Percentiles rank a stretch among this genome's conserved stretches.
Conservation (phyloP, 768 basidiomycete genomes). For the Lentinula lateritia region DNA sequence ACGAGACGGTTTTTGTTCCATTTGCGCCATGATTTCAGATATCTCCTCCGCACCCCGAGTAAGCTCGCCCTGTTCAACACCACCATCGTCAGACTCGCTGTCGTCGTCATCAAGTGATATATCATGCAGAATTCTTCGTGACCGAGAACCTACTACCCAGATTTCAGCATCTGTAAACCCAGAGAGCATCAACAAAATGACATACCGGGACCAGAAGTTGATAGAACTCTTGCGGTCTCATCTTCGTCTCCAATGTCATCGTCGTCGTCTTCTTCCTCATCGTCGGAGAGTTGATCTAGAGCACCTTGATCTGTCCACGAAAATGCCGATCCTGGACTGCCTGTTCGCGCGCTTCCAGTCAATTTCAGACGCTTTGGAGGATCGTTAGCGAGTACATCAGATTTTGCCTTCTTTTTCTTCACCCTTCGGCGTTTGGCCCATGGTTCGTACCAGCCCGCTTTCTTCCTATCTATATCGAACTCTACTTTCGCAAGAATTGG, state of each 20-base stretch:
- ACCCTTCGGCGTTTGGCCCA: slow-evolving; percentile 56
- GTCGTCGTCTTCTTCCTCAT: slow-evolving; percentile 22
- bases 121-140: slow-evolving; percentile 26
- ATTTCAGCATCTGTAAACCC: slow-evolving; percentile 37
- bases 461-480: slow-evolving; percentile 83
- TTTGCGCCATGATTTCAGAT: slow-evolving; percentile 27
- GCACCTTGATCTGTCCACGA: slow-evolving; percentile 5
- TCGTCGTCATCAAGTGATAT: slow-evolving; percentile 19
- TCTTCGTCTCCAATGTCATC: slow-evolving; percentile 33
- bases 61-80: slow-evolving; percentile 28
- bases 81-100: slow-evolving; percentile 30
- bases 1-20: slow-evolving; percentile 1
- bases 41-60: slow-evolving; percentile 15
- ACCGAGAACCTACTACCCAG: slow-evolving; percentile 50
- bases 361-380: slow-evolving; percentile 46
- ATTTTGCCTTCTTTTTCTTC: slow-evolving; percentile 20
- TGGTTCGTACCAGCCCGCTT: slow-evolving; percentile 81
- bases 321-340: slow-evolving; percentile 26
- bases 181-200: slow-evolving; percentile 23
- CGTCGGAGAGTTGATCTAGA: slow-evolving; percentile 13
- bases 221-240: slow-evolving; percentile 31
- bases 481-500: slow-evolving; percentile 92
- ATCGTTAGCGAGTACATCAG: slow-evolving; percentile 12
- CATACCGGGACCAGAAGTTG: slow-evolving; percentile 20
- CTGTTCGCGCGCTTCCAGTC: slow-evolving; percentile 42